These are phyloP conservation scores for Withania somnifera DNA, from an alignment of 305 asterid species.

Conservation along the genomic window DNA sequence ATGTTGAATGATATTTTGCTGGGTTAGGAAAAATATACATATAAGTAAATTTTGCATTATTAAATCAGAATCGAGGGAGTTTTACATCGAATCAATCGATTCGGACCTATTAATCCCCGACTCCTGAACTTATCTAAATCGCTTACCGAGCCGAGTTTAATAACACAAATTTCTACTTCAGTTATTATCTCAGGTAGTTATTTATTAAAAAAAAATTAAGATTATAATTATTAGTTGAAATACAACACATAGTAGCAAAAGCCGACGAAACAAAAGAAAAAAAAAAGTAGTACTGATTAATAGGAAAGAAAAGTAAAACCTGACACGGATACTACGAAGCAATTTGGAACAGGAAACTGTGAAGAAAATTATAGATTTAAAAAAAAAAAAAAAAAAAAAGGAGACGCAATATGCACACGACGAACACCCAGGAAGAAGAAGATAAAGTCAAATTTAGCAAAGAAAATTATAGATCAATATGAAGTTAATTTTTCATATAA, in stretches of 20 bases:
- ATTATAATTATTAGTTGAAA: no score
- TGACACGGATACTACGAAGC: neutral
- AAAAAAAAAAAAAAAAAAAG: neutral
- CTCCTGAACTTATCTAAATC: no score
- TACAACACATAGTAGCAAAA: neutral
- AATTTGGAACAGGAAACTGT: neutral
- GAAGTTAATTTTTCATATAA: neutral
- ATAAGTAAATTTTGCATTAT: no score
- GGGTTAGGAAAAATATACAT: no score
- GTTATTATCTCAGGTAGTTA: no score
- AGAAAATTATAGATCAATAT: neutral
- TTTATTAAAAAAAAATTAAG: no score
- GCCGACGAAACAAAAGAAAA: neutral
- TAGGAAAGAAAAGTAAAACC: neutral
- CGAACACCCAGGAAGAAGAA: neutral
- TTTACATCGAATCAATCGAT: no score
- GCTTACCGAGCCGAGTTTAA: no score
- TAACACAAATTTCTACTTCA: no score
- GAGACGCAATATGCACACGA: neutral
- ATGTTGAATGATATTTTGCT: no score
- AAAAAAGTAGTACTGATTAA: neutral
- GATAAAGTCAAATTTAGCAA: neutral
- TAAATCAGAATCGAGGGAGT: no score
- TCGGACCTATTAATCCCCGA: no score
- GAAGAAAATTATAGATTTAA: neutral